Evolutionary conservation across 176 grass and related monocot species (phyloP), one percentile per base, ranked within the genome.

Genomic region (Oryza longistaminata): DNA sequence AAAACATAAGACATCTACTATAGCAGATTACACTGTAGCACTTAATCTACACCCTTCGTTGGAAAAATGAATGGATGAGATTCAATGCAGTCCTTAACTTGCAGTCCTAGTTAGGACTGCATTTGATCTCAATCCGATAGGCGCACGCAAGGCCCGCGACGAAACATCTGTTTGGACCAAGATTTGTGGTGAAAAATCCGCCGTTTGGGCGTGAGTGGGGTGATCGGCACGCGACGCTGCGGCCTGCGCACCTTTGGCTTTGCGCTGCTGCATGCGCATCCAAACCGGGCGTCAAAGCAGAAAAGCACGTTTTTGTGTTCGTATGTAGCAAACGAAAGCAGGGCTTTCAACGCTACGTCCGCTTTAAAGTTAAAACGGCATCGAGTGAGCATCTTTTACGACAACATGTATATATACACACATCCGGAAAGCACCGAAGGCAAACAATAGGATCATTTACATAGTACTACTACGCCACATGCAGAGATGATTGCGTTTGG

Each of bases 221-320:
- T 42, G 26, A 3, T 19, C 67, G 68, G 69, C 85, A 87, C 77
- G 70, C 80, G 85, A 87, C 7, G 44, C n/a, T 58, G 53, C 19
- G 53, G 17, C 6, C 29, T 49, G 86, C 55, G 11, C 44, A 67
- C 34, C 75, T 79, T 73, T 68, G 45, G 71, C 75, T 88, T 83
- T 88, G 86, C 55, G 81, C 86, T 21, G 17, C 52, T 55, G 16
- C 52, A 55, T 55, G 80, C 6, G 21, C 55, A 22, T 61, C 55
- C 15, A 81, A 87, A 76, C 76, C 29, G 27, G 43, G 13, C 50
- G 4, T 55, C 67, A 88, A 88, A 82, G 73, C 35, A 40, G 7
- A 35, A 21, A 27, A 55, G 34, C 76, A 64, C 48, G 76, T 76
- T 12, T 64, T 37, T 74, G 68, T 27, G 76, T 68, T 68, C 17